phyloP scores from a whole-genome alignment of 2,329 filamentous ascomycete genomes.

The Albifimbria verrucaria region DNA sequence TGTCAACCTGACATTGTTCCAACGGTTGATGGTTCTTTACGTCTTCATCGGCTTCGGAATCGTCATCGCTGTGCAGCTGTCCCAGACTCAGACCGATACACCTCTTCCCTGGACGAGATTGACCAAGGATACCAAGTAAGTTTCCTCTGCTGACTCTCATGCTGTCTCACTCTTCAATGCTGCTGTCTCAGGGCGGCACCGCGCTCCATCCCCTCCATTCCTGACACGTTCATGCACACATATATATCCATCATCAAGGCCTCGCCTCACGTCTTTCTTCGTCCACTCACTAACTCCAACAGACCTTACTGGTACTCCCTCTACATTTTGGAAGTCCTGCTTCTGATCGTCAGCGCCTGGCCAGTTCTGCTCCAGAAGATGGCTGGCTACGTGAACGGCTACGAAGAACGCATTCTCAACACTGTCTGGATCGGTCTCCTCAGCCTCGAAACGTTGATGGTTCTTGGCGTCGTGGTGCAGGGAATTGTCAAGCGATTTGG shows the following conservation, averaged over 20 bases:
- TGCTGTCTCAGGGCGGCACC: too few species aligned
- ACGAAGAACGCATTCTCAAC: constrained; percentile 40
- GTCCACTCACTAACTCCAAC: constrained; percentile 4
- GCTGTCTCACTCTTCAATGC: not conserved
- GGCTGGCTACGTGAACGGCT: constrained; percentile 22
- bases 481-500: constrained; percentile 24
- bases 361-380: constrained; percentile 23
- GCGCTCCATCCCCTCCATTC: too few species aligned
- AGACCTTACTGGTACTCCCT: constrained; percentile 18
- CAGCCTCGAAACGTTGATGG: constrained; percentile 41
- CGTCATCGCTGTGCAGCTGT: constrained; percentile 16
- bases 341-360: constrained; percentile 11
- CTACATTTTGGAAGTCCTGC: constrained; percentile 16
- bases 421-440: constrained; percentile 45
- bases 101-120: constrained; percentile 15
- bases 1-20: constrained; percentile 2
- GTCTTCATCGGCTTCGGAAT: constrained; percentile 15
- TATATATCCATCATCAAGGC: too few species aligned
- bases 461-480: constrained; percentile 34
- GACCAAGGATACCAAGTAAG: constrained; percentile 14
- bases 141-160: not conserved
- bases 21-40: constrained; percentile 15
- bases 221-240: too few species aligned
- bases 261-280: too few species aligned
- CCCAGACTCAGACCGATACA: constrained; percentile 10